These are phyloP conservation scores for Suhomyces prunicola DNA, from an alignment of 805 yeast species.

Conservation along the genomic window DNA sequence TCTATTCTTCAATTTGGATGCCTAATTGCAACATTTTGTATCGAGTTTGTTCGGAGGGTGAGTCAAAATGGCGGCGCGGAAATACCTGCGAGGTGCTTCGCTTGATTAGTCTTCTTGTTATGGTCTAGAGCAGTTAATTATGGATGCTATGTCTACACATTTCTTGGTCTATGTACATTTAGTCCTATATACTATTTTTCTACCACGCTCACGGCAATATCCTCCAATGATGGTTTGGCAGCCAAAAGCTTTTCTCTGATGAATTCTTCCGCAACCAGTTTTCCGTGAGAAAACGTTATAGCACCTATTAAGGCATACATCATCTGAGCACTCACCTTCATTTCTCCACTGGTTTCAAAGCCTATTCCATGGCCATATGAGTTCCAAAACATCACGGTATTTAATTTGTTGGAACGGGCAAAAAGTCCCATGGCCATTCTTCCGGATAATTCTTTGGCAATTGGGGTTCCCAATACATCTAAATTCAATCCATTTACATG, in stretches of 20 bases:
- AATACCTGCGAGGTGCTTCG: not conserved
- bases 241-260: constrained; percentile 49
- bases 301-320: constrained; percentile 67
- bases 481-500: constrained; percentile 50
- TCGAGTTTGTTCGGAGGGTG: not conserved
- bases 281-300: constrained; percentile 60
- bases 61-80: not conserved
- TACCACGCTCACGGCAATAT: constrained; percentile 31
- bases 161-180: constrained; percentile 2
- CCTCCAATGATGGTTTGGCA: constrained; percentile 27
- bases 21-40: not conserved
- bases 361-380: constrained; percentile 47
- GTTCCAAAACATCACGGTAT: constrained; percentile 63
- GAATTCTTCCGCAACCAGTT: constrained; percentile 54
- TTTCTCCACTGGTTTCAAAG: constrained; percentile 53
- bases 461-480: constrained; percentile 56
- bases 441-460: constrained; percentile 50
- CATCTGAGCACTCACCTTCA: constrained; percentile 52
- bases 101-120: not conserved
- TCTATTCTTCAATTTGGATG: not conserved
- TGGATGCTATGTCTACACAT: not conserved
- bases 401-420: constrained; percentile 48
- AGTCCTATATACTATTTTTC: not conserved
- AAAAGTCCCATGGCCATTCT: constrained; percentile 50
- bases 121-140: not conserved